A percentile compares a stretch with the other conserved stretches of the same genome.
These are phyloP conservation scores for Vigna mungo DNA, from an alignment of 306 rosid genomes.

Conservation along the genomic window DNA sequence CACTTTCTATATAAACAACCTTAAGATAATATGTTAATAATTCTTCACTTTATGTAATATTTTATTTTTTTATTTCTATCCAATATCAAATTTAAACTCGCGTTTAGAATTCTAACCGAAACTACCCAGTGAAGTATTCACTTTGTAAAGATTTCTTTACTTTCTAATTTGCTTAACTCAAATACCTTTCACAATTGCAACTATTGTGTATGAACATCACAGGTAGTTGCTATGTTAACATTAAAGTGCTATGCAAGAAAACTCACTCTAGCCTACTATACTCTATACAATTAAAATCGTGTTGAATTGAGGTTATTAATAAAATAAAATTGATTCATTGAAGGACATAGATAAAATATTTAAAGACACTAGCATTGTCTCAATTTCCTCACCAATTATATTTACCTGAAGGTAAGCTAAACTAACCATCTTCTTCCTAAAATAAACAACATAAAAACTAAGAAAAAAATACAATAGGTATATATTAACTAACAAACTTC, in stretches of 20 bases:
- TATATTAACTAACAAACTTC: constrained; percentile 21
- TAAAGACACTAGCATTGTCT: not conserved
- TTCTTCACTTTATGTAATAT: too few relatives aligned
- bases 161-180: not conserved
- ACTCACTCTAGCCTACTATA: constrained; percentile 16
- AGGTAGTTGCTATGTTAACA: not conserved
- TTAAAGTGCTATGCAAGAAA: not conserved
- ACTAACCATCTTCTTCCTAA: not conserved
- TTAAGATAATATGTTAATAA: too few relatives aligned
- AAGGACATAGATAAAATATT: not conserved
- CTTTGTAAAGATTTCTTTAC: too few relatives aligned
- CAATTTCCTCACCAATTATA: not conserved
- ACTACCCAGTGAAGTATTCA: too few relatives aligned
- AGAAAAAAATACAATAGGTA: not conserved
- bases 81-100: too few relatives aligned
- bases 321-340: not conserved
- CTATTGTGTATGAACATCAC: not conserved
- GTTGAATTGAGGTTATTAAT: not conserved
- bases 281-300: not conserved
- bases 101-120: too few relatives aligned
- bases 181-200: not conserved
- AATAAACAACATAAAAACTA: not conserved
- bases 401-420: constrained; percentile 11
- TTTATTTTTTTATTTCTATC: too few relatives aligned
- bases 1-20: too few relatives aligned